phyloP scores from a whole-genome alignment of 257 asterid species.

The Salvia hispanica region DNA sequence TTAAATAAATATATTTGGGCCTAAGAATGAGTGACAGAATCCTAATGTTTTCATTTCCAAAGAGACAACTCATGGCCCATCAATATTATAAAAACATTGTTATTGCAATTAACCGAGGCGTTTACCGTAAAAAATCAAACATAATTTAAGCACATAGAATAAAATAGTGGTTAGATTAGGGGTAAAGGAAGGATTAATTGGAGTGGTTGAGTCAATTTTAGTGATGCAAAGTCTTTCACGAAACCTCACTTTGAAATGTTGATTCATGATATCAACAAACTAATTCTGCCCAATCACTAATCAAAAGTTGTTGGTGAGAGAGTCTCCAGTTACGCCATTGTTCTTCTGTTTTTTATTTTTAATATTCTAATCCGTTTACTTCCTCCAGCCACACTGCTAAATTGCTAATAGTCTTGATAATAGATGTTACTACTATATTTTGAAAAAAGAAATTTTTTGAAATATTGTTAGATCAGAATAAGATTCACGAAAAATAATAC shows the following conservation, averaged over 20 bases:
- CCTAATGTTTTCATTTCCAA: too few species aligned
- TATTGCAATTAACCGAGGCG: too few species aligned
- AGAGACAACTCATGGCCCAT: too few species aligned
- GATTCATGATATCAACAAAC: constrained; percentile 4
- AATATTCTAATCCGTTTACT: neutral
- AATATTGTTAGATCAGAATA: too few species aligned
- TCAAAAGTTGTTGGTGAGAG: neutral
- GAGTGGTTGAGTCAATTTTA: constrained; percentile 25
- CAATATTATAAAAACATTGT: too few species aligned
- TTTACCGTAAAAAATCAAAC: neutral
- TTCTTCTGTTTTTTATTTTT: neutral
- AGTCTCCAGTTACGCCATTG: neutral
- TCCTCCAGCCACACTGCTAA: too few species aligned
- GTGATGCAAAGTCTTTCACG: constrained; percentile 28
- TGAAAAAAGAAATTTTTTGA: too few species aligned
- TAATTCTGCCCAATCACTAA: neutral
- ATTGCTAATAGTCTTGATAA: too few species aligned
- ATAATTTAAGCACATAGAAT: neutral
- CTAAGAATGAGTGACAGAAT: too few species aligned
- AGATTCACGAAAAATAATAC: too few species aligned
- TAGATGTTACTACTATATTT: too few species aligned
- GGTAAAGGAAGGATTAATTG: constrained; percentile 31
- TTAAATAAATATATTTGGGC: too few species aligned
- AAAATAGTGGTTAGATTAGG: neutral
- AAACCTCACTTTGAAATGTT: constrained; percentile 28